Conservation (phyloP, 164 flowering plant species). For the Cinnamomum micranthum region DNA sequence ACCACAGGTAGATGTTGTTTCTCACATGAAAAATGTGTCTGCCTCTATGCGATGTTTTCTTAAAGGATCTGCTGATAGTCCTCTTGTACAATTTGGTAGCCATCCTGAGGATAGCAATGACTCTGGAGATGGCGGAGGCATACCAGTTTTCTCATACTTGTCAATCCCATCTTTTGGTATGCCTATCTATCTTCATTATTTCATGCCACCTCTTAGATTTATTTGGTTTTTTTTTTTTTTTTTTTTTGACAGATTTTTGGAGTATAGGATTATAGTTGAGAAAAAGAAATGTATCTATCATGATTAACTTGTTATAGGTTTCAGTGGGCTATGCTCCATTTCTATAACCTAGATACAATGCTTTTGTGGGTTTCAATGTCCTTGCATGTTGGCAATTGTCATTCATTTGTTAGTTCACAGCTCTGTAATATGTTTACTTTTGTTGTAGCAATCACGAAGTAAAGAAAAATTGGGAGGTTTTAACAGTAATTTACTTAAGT, state of each 20-base stretch:
- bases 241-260: neutral
- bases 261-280: too few species aligned
- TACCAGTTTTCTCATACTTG: slow-evolving; percentile 55
- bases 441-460: neutral
- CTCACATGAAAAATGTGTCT: slow-evolving; percentile 44
- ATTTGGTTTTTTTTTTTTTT: too few species aligned
- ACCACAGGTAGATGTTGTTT: slow-evolving; percentile 46
- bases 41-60: slow-evolving; percentile 60
- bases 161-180: slow-evolving; percentile 58
- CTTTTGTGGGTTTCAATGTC: neutral
- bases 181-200: neutral
- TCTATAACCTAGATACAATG: too few species aligned
- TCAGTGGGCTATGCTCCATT: too few species aligned
- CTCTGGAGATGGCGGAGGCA: slow-evolving; percentile 69
- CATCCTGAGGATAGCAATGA: slow-evolving; percentile 41
- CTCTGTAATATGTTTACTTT: neutral
- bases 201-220: too few species aligned
- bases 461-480: too few species aligned
- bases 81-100: slow-evolving; percentile 52
- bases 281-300: too few species aligned
- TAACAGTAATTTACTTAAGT: too few species aligned
- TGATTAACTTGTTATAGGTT: too few species aligned
- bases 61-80: slow-evolving; percentile 42
- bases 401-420: neutral
- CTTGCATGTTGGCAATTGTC: neutral